phyloP scores from a whole-genome alignment of 2,329 filamentous ascomycete species.

The Ilyonectria sp. region DNA sequence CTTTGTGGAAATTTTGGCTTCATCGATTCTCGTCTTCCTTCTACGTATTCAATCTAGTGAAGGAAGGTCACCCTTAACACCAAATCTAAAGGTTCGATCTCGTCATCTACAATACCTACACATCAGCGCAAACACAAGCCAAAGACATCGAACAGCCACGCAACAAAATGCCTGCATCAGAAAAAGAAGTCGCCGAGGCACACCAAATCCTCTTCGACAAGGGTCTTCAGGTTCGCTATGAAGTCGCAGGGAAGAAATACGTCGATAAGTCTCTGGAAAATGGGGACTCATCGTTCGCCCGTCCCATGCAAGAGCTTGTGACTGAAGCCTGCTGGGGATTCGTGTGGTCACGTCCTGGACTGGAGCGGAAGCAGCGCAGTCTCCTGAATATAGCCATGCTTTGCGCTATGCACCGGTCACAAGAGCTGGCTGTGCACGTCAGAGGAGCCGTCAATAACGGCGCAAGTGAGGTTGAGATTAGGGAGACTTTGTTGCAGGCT shows the following conservation, averaged over 20 bases:
- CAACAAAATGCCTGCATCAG: background rate
- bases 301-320: constrained; percentile 30
- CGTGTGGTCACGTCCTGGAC: constrained; percentile 26
- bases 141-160: no score
- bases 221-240: constrained; percentile 24
- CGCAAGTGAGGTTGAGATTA: constrained; percentile 23
- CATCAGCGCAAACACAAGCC: no score
- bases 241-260: constrained; percentile 19
- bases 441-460: constrained; percentile 28
- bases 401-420: constrained; percentile 17
- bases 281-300: constrained; percentile 25
- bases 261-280: constrained; percentile 21
- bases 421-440: constrained; percentile 25
- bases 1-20: no score
- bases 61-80: no score
- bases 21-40: no score
- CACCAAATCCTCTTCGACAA: constrained; percentile 20
- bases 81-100: background rate
- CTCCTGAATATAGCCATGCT: constrained; percentile 30
- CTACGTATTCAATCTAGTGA: no score
- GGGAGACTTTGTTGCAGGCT: constrained; percentile 25
- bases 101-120: background rate
- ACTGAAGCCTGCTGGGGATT: constrained; percentile 32
- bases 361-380: constrained; percentile 27
- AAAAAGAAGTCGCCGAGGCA: background rate